Conservation (phyloP, 257 asterid species). For the Capsicum baccatum region DNA sequence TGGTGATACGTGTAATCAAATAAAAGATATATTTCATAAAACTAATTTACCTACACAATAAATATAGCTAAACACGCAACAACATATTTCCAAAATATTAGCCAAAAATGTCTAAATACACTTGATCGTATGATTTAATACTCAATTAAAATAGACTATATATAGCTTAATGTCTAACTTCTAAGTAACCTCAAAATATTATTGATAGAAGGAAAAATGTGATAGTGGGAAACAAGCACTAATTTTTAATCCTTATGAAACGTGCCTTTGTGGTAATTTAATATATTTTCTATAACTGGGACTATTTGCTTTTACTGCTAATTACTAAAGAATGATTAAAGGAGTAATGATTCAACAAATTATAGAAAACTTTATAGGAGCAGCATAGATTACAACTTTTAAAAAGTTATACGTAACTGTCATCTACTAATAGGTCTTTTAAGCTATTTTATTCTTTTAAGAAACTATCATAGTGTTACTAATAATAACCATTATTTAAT, state of each 20-base stretch:
- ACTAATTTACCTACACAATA: no score
- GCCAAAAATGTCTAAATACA: no score
- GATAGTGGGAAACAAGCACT: background rate
- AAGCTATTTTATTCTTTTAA: background rate
- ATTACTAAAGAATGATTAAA: background rate
- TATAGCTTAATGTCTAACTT: no score
- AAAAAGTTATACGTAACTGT: background rate
- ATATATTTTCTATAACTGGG: background rate
- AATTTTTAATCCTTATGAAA: background rate
- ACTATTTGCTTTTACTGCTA: background rate
- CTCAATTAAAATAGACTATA: no score
- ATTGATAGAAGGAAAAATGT: background rate
- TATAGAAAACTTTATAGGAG: background rate
- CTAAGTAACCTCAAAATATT: no score
- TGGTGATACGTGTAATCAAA: no score
- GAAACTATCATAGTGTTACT: background rate
- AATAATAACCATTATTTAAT: background rate
- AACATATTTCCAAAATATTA: no score
- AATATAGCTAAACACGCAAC: no score
- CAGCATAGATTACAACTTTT: background rate
- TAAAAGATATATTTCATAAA: no score
- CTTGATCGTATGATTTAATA: no score
- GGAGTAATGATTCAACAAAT: conserved; percentile 11
- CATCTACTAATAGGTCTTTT: background rate
- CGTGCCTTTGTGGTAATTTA: background rate